Evolutionary conservation across 345 rosid genomes (phyloP), one percentile per base, ranked within the genome.

Genomic region (Salix caprea): DNA sequence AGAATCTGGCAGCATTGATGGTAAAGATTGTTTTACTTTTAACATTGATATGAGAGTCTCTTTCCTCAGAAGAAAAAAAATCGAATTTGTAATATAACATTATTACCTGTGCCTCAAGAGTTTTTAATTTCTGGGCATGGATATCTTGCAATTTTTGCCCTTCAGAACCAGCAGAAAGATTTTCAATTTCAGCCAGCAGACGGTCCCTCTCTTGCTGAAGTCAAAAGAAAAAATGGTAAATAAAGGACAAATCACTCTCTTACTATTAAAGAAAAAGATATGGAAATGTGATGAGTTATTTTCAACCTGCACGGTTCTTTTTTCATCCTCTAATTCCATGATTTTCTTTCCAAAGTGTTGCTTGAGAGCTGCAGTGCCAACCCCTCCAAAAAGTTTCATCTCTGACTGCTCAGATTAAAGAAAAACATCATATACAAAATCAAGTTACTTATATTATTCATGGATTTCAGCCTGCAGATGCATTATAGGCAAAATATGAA

Each of bases 321-420:
- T 96, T 84, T 93, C 97, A 70, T 91, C 98, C 82, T 96, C 98
- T 64, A 96, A 76, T 80, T 93, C 99, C 52, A 87, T 86, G 76
- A 96, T 84, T 87, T 96, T 96, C 91, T 91, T 96, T 73, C 96
- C 99, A 77, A 91, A 96, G 82, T 91, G 99, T 79, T 88, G 98
- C 91, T 93, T 93, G 71, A 96, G 91, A 14, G 91, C 93, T 75
- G 85, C 74, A 64, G 91, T 80, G 76, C 90, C 92, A 83, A 78
- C 81, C 56, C 94, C 94, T 73, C 94, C 93, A 82, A 96, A 84
- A 68, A 88, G 94, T 85, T 93, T 91, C 98, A 96, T 96, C 81
- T 93, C 97, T 15, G 98, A 88, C 97, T 96, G 94, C 82, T 82
- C 70, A 82, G 50, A 37, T 50, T 13, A 69, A 67, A 6, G 28